phyloP scores from a whole-genome alignment of 2,329 filamentous ascomycete genomes.

The Clonostachys byssicola region DNA sequence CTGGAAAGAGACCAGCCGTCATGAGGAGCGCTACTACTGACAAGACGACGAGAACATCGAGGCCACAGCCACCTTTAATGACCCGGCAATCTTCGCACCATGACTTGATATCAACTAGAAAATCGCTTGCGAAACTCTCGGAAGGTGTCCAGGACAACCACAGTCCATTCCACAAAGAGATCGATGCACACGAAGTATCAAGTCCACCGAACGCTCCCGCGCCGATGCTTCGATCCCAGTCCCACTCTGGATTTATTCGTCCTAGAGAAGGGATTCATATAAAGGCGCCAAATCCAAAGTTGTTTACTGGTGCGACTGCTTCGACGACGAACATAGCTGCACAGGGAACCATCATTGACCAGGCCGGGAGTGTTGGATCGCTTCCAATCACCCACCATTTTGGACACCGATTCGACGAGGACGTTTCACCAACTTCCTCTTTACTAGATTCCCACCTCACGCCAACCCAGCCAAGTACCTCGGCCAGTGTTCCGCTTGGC shows the following conservation, averaged over 20 bases:
- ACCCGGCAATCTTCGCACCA: no score
- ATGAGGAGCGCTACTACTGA: slow-evolving; percentile 8
- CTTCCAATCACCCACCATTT: slow-evolving; percentile 17
- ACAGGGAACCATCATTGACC: slow-evolving; percentile 38
- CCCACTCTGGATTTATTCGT: slow-evolving; percentile 19
- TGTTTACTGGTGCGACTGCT: slow-evolving; percentile 27
- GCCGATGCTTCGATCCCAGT: slow-evolving; percentile 22
- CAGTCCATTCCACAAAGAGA: neutral
- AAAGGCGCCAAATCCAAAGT: slow-evolving; percentile 5
- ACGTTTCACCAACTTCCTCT: slow-evolving; percentile 13
- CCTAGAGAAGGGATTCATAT: slow-evolving; percentile 1
- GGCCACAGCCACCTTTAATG: no score
- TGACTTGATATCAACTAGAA: no score
- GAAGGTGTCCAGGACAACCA: neutral
- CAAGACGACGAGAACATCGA: slow-evolving; percentile 1
- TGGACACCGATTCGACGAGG: slow-evolving; percentile 13
- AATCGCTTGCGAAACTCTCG: no score
- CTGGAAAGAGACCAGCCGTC: slow-evolving; percentile 39
- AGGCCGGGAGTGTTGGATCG: slow-evolving; percentile 19
- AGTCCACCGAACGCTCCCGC: slow-evolving; percentile 4
- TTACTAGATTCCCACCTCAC: slow-evolving; percentile 33
- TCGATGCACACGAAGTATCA: no score
- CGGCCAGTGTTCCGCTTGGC: slow-evolving; percentile 42
- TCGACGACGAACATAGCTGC: slow-evolving; percentile 35
- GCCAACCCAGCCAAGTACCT: slow-evolving; percentile 43